Base-by-base conservation (phyloP, 1,284 basidiomycete genomes). In the Ustilago sp. region DNA sequence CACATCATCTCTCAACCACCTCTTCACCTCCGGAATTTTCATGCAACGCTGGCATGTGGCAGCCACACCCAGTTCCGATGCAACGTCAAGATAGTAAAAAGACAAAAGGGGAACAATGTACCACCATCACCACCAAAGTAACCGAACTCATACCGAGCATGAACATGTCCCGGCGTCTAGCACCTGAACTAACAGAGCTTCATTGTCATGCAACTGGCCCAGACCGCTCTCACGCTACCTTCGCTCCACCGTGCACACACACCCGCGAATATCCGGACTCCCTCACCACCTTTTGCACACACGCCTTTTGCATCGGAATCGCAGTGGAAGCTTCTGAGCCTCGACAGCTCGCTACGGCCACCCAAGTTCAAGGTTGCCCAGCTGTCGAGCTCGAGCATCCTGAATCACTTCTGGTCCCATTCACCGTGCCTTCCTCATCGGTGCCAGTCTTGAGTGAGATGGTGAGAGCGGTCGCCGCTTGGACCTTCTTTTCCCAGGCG, bases 101-200 rank as follows among this genome's bases (percentile, higher is more conserved):
- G 48, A 50, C 23, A 32, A 50, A 32, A 28, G 19, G 38, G 12
- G 15, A 32, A 23, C 31, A 31, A 6, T 12, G 48, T 50, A 23
- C 52, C 34, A 23, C 54, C 54, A 52, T 15, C 28, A 51, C 28
- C 48, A 53, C 34, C 52, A 7, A 41, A 17, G 6, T 47, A 58
- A 53, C 68, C 68, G 68, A 71, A 52, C 56, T 34, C 6, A 51
- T 36, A n/a, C 68, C 68, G 68, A 71, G 34, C 55, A 19, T 7
- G 36, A 63, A 48, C 63, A 63, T 63, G 23, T 45, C 15, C 38
- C 35, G 52, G 41, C 66, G 47, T 56, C 59, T 13, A 52, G 28
- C n/a, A 23, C 32, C 28, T 34, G 28, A 31, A 36, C 8, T 39
- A 19, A 31, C 38, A 2, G 6, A 17, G n/a, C 58, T 59, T 54